These are phyloP conservation scores for Monoraphidium neglectum DNA, from an alignment of 139 green algal species.

Conservation along the genomic window DNA sequence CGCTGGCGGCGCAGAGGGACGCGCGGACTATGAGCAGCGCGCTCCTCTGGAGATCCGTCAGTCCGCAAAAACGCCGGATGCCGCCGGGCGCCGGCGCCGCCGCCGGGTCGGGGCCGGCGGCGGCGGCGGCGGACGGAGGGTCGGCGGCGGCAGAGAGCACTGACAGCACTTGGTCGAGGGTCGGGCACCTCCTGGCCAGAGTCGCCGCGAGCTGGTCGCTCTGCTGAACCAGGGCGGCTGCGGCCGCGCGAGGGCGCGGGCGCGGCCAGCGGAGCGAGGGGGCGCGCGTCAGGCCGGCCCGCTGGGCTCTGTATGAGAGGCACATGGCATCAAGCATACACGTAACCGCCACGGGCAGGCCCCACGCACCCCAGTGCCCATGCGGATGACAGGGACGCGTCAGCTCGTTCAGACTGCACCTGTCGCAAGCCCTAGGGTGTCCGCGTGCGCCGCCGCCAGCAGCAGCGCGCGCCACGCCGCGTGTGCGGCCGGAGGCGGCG, in stretches of 20 bases:
- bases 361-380: too few species aligned
- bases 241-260: not conserved
- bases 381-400: too few species aligned
- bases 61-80: constrained; percentile 19
- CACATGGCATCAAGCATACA: too few species aligned
- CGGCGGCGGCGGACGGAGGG: not conserved
- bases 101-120: not conserved
- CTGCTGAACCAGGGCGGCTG: not conserved
- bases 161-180: not conserved
- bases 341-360: too few species aligned
- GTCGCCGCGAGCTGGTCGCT: not conserved
- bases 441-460: constrained; percentile 10
- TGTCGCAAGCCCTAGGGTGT: not conserved
- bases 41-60: constrained; percentile 6
- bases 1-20: not conserved
- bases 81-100: not conserved
- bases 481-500: too few species aligned
- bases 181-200: too few species aligned
- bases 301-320: too few species aligned
- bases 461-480: constrained; percentile 18
- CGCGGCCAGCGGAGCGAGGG: not conserved
- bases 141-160: constrained; percentile 1
- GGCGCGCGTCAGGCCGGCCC: too few species aligned
- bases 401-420: too few species aligned
- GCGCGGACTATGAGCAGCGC: constrained; percentile 17